Base-by-base conservation (phyloP, 139 green algal species). In the Mesostigma viride region DNA sequence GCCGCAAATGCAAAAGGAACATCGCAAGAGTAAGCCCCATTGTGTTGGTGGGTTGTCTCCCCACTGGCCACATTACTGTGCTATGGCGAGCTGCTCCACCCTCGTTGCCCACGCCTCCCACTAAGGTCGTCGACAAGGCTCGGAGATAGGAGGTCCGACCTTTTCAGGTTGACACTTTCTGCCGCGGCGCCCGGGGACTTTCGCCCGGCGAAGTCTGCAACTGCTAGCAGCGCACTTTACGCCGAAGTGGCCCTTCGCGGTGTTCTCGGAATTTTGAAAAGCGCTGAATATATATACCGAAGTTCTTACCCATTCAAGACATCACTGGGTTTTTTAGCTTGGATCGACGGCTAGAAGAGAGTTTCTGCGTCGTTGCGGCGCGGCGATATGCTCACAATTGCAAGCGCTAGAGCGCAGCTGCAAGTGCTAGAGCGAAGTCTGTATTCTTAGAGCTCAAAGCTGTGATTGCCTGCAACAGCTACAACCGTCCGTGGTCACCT, bases 1-100 rank as follows among this genome's bases (percentile, higher is more conserved):
- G n/a, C n/a, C n/a, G n/a, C n/a, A n/a, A n/a, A n/a, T n/a, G n/a
- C n/a, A n/a, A n/a, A n/a, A n/a, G n/a, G 66, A 65, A 31, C 90
- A 95, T 87, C 79, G 80, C 86, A 79, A 92, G 89, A 96, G 89
- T 96, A 95, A 96, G 90, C 90, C 89, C 90, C 90, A 88, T 96
- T 95, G 77, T 82, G 90, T 96, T 95, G 60, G 75, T 86, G 82
- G 72, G 78, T 84, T 82, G 73, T 30, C 34, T 75, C 75, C 81
- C 81, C 82, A 85, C 84, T 90, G 90, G 83, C 86, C 83, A 96
- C 88, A 96, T 96, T 84, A 96, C 90, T 96, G 90, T 96, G 82
- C 82, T 88, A 88, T 89, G 89, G 90, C 88, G 75, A 96, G 87
- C 88, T 95, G 87, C 89, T 84, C 83, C 68, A 20, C 79, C 61